A percentile compares a stretch with the other conserved stretches of the same genome.
phyloP scores from a whole-genome alignment of 306 rosid species.

The Quercus parvula region DNA sequence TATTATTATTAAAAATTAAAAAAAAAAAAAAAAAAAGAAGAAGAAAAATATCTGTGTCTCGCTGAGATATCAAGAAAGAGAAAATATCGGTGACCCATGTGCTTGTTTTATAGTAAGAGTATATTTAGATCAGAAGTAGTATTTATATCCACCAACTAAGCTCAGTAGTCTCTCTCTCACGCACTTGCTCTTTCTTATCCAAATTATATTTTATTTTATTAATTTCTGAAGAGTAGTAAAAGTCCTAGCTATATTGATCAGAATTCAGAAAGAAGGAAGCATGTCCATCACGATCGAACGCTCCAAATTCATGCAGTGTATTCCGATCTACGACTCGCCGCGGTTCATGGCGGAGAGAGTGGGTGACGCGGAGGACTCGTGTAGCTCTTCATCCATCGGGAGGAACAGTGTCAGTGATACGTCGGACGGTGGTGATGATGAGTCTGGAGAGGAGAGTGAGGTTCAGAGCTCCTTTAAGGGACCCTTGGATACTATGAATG shows the following conservation, averaged over 20 bases:
- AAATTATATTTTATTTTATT: no score
- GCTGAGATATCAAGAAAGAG: constrained; percentile 18
- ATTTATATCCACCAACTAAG: constrained; percentile 22
- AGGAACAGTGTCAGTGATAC: constrained; percentile 53
- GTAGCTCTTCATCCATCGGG: constrained; percentile 61
- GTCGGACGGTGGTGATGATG: constrained; percentile 47
- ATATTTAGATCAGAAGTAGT: background rate
- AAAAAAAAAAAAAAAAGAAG: background rate
- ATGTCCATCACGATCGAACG: constrained; percentile 50
- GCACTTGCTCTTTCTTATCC: background rate
- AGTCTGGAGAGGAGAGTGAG: constrained; percentile 49
- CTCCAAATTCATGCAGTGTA: constrained; percentile 38
- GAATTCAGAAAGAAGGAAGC: background rate
- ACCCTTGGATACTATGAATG: constrained; percentile 59
- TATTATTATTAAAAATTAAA: constrained; percentile 4
- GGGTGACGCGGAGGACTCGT: constrained; percentile 56
- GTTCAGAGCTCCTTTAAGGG: constrained; percentile 57
- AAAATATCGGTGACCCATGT: constrained; percentile 52
- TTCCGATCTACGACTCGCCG: constrained; percentile 44
- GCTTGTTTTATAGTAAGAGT: constrained; percentile 13
- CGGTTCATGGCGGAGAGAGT: constrained; percentile 24
- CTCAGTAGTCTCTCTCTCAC: background rate
- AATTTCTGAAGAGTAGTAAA: no score
- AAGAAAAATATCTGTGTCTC: background rate
- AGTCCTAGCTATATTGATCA: no score